Base-by-base conservation (phyloP, 2,329 filamentous ascomycete genomes). In the Xylariales sp. region DNA sequence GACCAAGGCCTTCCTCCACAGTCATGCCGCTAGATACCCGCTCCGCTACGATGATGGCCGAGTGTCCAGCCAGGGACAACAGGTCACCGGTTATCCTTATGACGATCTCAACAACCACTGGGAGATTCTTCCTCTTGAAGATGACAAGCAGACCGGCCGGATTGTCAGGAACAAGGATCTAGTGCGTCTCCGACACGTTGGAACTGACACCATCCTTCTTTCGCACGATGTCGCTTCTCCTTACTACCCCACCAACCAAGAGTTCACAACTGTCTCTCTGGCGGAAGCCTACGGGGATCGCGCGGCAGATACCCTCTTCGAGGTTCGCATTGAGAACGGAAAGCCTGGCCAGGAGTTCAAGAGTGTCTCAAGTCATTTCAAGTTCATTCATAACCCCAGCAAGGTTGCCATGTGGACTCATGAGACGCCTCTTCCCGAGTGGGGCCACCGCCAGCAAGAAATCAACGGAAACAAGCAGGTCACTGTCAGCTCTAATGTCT, bases 371-470 rank as follows among this genome's bases (percentile, higher is more conserved):
- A 84, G 88, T 44, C 86, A 95, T 66, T 96, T 98, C 78, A 97
- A 96, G 69, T 76, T 98, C 43, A 79, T 98, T 52, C 93, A 98
- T 64, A 81, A 86, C 55, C 89, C 91, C 6, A 94, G 88, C 62
- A 95, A 94, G 62, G 93, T 98, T 35, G 91, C 93, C 48, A 95
- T 98, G 91, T 98, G 93, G 93, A 98, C 93, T 19, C 91, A 97
- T 63, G 85, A 85, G 24, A 93, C 82, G 42, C 88, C 93, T 34
- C 78, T 98, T n/a, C 93, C 93, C 5, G 93, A 98, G 4, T 98
- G 93, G 93, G 93, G 77, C 18, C 91, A 86, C 70, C 93, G 94
- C 63, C 93, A 98, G 64, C 91, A 95, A 56, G 93, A 98, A 62
- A 96, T 98, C 71, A 98, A 98, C 63, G 93, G 93, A 43, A 98